These are phyloP conservation scores for Chondrostereum purpureum DNA, from an alignment of 1,284 basidiomycete species.

Conservation along the genomic window DNA sequence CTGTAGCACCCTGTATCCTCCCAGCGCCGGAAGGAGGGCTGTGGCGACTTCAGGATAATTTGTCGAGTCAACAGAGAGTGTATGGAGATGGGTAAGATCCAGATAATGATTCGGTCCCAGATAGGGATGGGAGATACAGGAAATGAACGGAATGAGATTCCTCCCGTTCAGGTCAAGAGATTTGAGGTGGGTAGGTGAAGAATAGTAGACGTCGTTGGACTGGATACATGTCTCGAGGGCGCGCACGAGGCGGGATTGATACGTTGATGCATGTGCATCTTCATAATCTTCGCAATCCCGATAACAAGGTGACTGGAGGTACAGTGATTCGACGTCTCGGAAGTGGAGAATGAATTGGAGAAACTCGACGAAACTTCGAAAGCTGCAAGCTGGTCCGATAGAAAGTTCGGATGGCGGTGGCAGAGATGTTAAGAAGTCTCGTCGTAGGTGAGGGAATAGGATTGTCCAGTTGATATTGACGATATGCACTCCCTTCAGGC, in stretches of 20 bases:
- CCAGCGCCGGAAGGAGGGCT: background rate
- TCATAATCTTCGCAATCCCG: background rate
- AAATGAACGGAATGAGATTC: background rate
- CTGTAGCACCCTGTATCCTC: background rate
- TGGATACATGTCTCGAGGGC: background rate
- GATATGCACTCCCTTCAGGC: background rate
- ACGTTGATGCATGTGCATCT: background rate
- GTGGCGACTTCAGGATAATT: background rate
- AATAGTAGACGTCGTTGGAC: background rate
- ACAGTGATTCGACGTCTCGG: background rate
- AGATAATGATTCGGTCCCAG: background rate
- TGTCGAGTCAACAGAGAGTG: background rate
- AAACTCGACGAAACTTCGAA: background rate
- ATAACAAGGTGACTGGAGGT: background rate
- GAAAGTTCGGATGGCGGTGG: background rate
- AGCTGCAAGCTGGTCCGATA: background rate
- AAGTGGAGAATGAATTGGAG: background rate
- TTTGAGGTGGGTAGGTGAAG: background rate
- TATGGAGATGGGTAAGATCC: background rate
- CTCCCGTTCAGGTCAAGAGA: background rate
- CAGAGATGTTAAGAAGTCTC: background rate
- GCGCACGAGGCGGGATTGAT: background rate
- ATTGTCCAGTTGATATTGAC: background rate
- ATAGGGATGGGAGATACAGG: background rate
- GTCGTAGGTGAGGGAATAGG: background rate